These are phyloP conservation scores for Erythrophleum fordii DNA, from an alignment of 306 rosid genomes.

Conservation along the genomic window DNA sequence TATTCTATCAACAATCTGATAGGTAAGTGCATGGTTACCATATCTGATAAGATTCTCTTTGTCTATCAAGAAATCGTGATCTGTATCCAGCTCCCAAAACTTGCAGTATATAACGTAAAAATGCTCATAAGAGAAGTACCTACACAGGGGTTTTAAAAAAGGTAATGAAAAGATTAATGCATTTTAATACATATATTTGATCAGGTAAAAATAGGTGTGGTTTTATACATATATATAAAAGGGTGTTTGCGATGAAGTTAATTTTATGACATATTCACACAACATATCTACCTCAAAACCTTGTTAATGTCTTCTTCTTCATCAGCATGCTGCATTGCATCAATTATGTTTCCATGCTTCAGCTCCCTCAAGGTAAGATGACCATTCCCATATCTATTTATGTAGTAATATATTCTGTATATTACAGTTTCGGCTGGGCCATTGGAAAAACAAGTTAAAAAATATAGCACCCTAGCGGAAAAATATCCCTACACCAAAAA, in stretches of 20 bases:
- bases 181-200: not conserved
- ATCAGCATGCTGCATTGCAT: constrained; percentile 99
- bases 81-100: constrained; percentile 99
- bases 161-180: constrained; percentile 11
- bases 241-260: constrained; percentile 12
- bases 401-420: constrained; percentile 96
- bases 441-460: constrained; percentile 51
- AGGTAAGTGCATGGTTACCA: constrained; percentile 98
- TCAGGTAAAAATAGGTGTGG: not conserved
- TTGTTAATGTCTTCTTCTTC: constrained; percentile 99
- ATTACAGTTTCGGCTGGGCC: constrained; percentile 98
- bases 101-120: constrained; percentile 99
- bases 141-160: constrained; percentile 36
- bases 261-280: constrained; percentile 26
- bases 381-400: constrained; percentile 92
- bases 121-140: constrained; percentile 98
- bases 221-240: not conserved
- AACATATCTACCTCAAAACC: constrained; percentile 81
- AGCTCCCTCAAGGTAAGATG: constrained; percentile 93
- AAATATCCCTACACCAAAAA: constrained; percentile 31
- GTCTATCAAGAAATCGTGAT: constrained; percentile 97
- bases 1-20: constrained; percentile 97
- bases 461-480: constrained; percentile 15
- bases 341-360: constrained; percentile 92
- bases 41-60: constrained; percentile 97